A percentile compares a stretch with the other conserved stretches of the same genome.
Evolutionary conservation across 1,284 basidiomycete species (phyloP).

Genomic region (Puccinia triticina): DNA sequence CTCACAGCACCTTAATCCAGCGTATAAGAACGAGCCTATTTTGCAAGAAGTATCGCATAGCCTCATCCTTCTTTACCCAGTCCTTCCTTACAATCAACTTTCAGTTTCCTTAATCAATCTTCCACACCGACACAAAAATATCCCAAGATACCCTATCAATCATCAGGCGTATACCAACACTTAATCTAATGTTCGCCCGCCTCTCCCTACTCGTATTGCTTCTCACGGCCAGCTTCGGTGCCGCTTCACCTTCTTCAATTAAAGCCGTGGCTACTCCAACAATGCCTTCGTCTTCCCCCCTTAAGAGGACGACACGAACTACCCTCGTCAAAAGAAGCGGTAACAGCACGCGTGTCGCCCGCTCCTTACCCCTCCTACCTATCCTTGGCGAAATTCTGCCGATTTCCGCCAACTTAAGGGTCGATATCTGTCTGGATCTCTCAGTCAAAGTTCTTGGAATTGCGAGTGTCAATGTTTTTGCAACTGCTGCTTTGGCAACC

Average conservation of each 20-base stretch:
- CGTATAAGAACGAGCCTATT: background rate
- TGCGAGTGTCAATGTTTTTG: background rate
- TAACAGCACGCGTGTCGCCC: slow-evolving; percentile 18
- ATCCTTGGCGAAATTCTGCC: background rate
- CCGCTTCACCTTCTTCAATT: slow-evolving; percentile 9
- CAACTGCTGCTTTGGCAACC: slow-evolving; percentile 21
- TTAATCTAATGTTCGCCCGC: slow-evolving; percentile 30
- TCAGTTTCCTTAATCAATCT: background rate
- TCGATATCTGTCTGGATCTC: slow-evolving; percentile 47
- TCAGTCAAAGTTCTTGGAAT: slow-evolving; percentile 46
- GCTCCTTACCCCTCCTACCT: slow-evolving; percentile 11
- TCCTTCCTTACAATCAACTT: background rate
- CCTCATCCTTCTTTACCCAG: background rate
- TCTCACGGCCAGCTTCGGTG: slow-evolving; percentile 11
- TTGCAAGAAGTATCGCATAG: background rate
- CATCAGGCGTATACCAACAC: background rate
- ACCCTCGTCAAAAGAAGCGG: background rate
- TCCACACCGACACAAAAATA: background rate
- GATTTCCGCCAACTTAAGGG: background rate
- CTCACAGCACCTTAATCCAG: background rate
- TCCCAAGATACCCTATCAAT: background rate
- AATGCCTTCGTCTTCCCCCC: background rate
- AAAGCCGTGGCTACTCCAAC: background rate
- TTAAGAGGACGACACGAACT: background rate
- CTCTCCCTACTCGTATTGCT: slow-evolving; percentile 21